Evolutionary conservation across 768 basidiomycete species (phyloP), one percentile per base, ranked within the genome.

Genomic region (Basidioascus undulatus): DNA sequence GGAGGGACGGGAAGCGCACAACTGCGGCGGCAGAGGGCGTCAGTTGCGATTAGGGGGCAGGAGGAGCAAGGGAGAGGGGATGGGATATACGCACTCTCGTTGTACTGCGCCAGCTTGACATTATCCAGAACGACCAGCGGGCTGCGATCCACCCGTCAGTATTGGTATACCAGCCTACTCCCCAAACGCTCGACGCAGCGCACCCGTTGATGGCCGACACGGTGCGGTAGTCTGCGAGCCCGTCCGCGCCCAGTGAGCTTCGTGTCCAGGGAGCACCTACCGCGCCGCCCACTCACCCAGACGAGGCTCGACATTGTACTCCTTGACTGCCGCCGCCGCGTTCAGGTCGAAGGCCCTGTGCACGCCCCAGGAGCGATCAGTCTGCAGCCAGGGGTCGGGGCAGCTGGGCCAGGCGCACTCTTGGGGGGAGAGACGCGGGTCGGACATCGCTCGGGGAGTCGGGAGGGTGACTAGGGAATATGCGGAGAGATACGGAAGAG

Each of bases 151-250:
- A 23, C 23, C 18, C 40, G 12, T 21, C 21, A 21, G 4, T 15
- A 26, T 31, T 6, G 12, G 20, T 23, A 18, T 37, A 25, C 24
- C 13, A 41, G 36, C 9, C 26, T 25, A 35, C 23, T 20, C 13
- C 12, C n/a, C 3, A 18, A 32, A 37, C 37, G 16, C 11, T 9
- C 21, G 30, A 35, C 35, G 36, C 25, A 23, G 59, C 71, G 62
- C 55, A 80, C 86, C 89, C 92, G 54, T 96, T 96, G 62, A 96
- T 78, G 46, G 86, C 89, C 53, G 86, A 84, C 39, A 98, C 92
- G n/a, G 87, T 94, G 47, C 83, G 71, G 63, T 94, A 94, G 61
- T 94, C 86, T 87, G 55, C 21, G 33, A 11, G 26, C 19, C 18
- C 16, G 11, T 31, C 41, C 35, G 32, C 30, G 21, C 15, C 24